Base-by-base conservation (phyloP, 192 early-diverging fungal genomes). In the Coemansia sp. region DNA sequence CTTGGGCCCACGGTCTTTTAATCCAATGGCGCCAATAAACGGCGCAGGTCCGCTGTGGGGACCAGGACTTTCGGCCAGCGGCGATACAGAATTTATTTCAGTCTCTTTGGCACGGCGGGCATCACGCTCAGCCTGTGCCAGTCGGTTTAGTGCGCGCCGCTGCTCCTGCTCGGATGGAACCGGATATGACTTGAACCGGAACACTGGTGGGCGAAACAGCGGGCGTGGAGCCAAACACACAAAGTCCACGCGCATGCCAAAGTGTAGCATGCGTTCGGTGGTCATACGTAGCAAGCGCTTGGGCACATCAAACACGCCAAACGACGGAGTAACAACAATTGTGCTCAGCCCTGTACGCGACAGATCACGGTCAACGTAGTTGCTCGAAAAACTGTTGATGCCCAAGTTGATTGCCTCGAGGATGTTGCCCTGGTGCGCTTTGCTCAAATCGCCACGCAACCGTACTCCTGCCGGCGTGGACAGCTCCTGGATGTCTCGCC, bases 371-470 rank as follows among this genome's bases (percentile, higher is more conserved):
- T 96, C 93, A 29, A 97, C 90, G 71, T 93, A 94, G 69, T 95
- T 93, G 61, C 89, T 90, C 54, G 95, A 91, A 72, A 96, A 91
- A 12, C 93, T 92, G 80, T 98, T 99, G 53, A 99, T 82, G 2
- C 94, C 96, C 21, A 99, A 74, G 71, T 99, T 99, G 51, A 99
- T 88, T 0, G 97, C 93, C 74, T 97, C 97, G 0, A 99, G 84
- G 22, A 99, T 84, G 72, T 97, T 98, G 23, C 97, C 97, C 66
- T 96, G 93, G 60, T 85, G 88, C 0, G 95, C 90, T 59, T 88
- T 84, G 21, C 91, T 91, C 69, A 93, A 88, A 17, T 87, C 79
- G 4, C 96, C 96, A 22, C 84, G 85, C 14, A 95, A 62, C 14
- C 78, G 79, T 19, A 63, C 32, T 5, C 78, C 78, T 0, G 62